Evolutionary conservation across 257 asterid species (phyloP).

Genomic region (Rehmannia glutinosa): DNA sequence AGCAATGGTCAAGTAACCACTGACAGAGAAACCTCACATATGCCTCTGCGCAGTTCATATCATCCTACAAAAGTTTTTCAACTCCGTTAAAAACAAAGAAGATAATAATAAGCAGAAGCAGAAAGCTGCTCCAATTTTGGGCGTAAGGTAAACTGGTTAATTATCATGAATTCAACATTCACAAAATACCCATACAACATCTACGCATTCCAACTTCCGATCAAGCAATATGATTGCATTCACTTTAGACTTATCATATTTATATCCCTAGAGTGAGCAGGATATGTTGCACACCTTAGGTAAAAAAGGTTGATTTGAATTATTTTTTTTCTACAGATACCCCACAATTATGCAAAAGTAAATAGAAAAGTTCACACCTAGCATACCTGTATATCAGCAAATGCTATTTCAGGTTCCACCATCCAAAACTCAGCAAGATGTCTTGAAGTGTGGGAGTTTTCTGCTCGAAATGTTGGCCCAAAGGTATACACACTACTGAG

Average conservation of each 20-base stretch:
- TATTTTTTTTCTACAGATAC: background rate
- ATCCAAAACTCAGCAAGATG: constrained; percentile 98
- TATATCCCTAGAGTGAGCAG: background rate
- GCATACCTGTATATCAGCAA: constrained; percentile 81
- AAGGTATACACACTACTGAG: constrained; percentile 91
- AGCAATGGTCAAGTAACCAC: constrained; percentile 90
- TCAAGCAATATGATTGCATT: no score
- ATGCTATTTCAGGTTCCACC: constrained; percentile 99
- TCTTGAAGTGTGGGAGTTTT: constrained; percentile 86
- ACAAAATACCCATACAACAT: background rate
- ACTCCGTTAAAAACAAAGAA: background rate
- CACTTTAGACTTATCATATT: no score
- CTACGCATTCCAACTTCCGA: no score
- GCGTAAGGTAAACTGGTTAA: background rate
- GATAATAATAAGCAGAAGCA: background rate
- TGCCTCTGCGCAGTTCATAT: constrained; percentile 98
- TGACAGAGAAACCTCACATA: constrained; percentile 82
- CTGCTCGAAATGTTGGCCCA: constrained; percentile 98
- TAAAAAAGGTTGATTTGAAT: background rate
- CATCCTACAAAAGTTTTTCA: constrained; percentile 54
- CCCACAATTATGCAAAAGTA: background rate
- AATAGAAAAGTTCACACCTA: background rate
- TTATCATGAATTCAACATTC: background rate
- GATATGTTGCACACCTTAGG: background rate
- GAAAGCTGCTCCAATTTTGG: background rate